Percentiles rank a stretch among this genome's conserved stretches.
These are phyloP conservation scores for Elaeis oleifera DNA, from an alignment of 202 grass and related monocot genomes.

Conservation along the genomic window DNA sequence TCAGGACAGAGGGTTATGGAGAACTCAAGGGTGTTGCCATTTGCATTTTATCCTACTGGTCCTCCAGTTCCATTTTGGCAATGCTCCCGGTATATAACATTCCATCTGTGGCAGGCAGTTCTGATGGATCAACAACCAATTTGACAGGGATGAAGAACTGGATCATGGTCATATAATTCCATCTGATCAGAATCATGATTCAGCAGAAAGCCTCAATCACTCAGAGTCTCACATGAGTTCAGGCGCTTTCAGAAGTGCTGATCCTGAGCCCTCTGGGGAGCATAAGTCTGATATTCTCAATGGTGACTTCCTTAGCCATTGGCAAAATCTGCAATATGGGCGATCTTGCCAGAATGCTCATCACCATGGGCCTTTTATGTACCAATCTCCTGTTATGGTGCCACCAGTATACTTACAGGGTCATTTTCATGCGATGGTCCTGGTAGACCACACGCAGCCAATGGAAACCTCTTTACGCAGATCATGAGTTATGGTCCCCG, in stretches of 20 bases:
- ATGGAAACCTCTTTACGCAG: conserved; percentile 46
- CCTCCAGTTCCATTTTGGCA: conserved; percentile 49
- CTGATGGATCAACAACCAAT: conserved; percentile 31
- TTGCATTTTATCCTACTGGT: conserved; percentile 63
- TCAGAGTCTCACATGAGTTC: conserved; percentile 25
- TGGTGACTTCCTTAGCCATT: conserved; percentile 55
- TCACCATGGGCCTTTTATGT: conserved; percentile 17
- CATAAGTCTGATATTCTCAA: conserved; percentile 64
- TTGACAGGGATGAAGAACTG: conserved; percentile 41
- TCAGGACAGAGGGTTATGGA: conserved; percentile 48
- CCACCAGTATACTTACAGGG: conserved; percentile 42
- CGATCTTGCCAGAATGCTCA: conserved; percentile 51
- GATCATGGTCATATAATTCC: conserved; percentile 26
- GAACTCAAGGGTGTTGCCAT: conserved; percentile 28
- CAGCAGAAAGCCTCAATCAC: conserved; percentile 27
- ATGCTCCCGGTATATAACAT: conserved; percentile 26
- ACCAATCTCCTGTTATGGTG: conserved; percentile 29
- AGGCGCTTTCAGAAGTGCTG: conserved; percentile 23
- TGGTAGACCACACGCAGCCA: conserved; percentile 49
- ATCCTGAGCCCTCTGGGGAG: conserved; percentile 31
- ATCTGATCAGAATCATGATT: conserved; percentile 37
- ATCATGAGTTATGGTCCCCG: conserved; percentile 33
- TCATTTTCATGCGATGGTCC: conserved; percentile 59
- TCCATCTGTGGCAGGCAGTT: conserved; percentile 18
- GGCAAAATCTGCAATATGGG: conserved; percentile 64